Evolutionary conservation across 345 rosid genomes (phyloP), one percentile per base, ranked within the genome.

Genomic region (Salix caprea): DNA sequence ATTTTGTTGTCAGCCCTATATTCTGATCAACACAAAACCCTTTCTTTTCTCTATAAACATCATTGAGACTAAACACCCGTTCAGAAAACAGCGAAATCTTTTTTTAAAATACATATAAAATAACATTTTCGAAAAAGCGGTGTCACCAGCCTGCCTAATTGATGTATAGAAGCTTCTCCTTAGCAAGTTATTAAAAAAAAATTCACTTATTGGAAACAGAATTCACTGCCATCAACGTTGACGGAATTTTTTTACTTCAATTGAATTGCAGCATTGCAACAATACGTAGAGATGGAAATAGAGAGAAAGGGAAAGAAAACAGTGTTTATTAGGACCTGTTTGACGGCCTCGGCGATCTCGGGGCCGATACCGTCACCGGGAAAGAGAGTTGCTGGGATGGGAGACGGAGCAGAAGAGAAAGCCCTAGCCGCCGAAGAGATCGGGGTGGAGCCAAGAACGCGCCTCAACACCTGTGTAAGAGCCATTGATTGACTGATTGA

Each of bases 351-450:
- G 7, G 99, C 98, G 85, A 96, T 96, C 88, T 96, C 99, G 54
- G 99, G 99, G 78, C 99, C 99, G 83, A 95, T 92, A 69, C 98
- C 99, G 62, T 96, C 98, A 73, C 98, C 99, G 56, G 99, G 98
- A 79, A 96, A 96, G 72, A 96, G 93, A 42, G 99, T 96, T 82
- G 96, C 98, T 16, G 82, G 82, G 85, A 96, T 96, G 73, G 91
- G 87, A 76, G 82, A 50, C 32, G 85, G 10, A 52, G 88, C 84
- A 4, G 90, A 85, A 40, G 83, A 91, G 84, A 89, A 90, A 85
- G 86, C 81, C 81, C 93, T 86, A 32, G 90, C 65, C 9, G 77
- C 74, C 2, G 66, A 70, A 0, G 79, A 15, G 76, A 84, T 79
- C 82, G 50, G 82, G 23, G 54, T 42, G 14, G 69, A 42, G n/a